phyloP scores from a whole-genome alignment of 257 asterid genomes.

The Rubia yunnanensis region DNA sequence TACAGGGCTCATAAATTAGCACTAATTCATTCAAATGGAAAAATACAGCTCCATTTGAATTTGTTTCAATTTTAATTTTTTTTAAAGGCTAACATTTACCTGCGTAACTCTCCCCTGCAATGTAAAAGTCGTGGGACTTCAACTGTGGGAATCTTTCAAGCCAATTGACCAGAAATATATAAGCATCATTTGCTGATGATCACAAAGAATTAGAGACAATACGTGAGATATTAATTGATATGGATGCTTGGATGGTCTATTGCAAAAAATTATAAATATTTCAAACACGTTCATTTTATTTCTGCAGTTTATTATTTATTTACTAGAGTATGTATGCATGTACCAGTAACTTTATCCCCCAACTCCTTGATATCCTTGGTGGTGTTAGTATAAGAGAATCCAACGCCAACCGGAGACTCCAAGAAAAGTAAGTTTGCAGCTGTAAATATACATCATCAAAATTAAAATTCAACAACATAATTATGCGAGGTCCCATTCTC shows the following conservation, averaged over 20 bases:
- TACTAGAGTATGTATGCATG: background rate
- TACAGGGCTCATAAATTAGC: background rate
- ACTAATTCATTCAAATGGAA: too few relatives aligned
- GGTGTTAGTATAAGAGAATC: conserved; percentile 87
- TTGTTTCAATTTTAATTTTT: too few relatives aligned
- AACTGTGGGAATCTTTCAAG: conserved; percentile 70
- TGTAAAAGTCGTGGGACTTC: conserved; percentile 66
- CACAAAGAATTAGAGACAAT: background rate
- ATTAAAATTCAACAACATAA: background rate
- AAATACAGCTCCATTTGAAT: too few relatives aligned
- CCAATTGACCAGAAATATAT: conserved; percentile 70
- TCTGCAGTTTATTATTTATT: background rate
- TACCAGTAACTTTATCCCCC: conserved; percentile 66
- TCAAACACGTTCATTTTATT: too few relatives aligned
- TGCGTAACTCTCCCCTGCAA: conserved; percentile 89
- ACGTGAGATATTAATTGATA: too few relatives aligned
- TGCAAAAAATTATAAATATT: background rate
- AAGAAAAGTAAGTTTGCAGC: conserved; percentile 72
- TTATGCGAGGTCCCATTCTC: too few relatives aligned
- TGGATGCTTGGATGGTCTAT: too few relatives aligned
- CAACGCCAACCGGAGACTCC: conserved; percentile 91
- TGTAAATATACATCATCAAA: conserved; percentile 7
- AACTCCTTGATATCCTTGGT: conserved; percentile 44
- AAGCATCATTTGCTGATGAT: conserved; percentile 71
- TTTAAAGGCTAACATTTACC: conserved; percentile 24